Percentiles rank a stretch among this genome's conserved stretches.
Conservation (phyloP, 192 early-diverging fungal species). For the Spizellomyces punctatus region DNA sequence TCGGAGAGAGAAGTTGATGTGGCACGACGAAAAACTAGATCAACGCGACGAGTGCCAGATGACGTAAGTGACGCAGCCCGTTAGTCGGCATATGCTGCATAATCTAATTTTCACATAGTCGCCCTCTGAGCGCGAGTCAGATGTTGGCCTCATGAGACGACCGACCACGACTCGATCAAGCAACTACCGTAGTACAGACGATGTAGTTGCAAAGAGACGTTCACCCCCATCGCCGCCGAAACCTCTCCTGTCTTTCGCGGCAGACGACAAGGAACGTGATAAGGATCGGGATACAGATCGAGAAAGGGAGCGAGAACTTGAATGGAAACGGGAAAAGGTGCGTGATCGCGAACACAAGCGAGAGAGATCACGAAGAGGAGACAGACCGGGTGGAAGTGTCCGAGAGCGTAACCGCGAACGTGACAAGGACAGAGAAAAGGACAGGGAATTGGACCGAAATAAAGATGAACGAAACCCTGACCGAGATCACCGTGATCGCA, state of each 20-base stretch:
- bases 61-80: too few species aligned
- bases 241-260: conserved; percentile 5
- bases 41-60: too few species aligned
- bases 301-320: conserved; percentile 12
- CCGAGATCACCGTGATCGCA: conserved; percentile 5
- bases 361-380: background rate
- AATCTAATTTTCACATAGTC: too few species aligned
- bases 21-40: background rate
- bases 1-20: background rate
- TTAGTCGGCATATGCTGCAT: too few species aligned
- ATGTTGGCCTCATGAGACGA: too few species aligned
- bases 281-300: conserved; percentile 3
- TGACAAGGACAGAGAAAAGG: conserved; percentile 19
- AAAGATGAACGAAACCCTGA: conserved; percentile 6
- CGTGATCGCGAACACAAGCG: conserved; percentile 8
- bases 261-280: background rate
- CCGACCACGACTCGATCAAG: too few species aligned
- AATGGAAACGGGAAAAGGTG: conserved; percentile 12
- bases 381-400: background rate
- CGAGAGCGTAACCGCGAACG: conserved; percentile 2
- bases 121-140: too few species aligned
- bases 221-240: background rate
- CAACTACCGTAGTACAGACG: background rate
- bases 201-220: background rate
- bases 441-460: background rate